phyloP scores from a whole-genome alignment of 495 filamentous ascomycete genomes.

The Penicillium bialowiezense region DNA sequence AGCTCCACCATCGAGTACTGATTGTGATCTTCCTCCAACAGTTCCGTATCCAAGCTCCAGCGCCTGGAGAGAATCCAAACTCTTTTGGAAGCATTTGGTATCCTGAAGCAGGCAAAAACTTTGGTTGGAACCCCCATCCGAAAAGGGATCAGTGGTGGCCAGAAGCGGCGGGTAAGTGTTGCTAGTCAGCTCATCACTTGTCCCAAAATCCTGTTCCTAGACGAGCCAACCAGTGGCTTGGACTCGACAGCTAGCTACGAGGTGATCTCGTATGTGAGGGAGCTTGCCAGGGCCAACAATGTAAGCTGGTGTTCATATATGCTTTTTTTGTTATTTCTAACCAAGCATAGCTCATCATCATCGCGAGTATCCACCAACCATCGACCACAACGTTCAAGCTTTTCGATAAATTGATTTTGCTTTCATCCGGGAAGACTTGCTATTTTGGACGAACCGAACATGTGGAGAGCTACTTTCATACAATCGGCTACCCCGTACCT shows the following conservation, averaged over 20 bases:
- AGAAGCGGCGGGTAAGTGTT: conserved; percentile 75
- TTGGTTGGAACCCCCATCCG: conserved; percentile 75
- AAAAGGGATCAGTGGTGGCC: conserved; percentile 77
- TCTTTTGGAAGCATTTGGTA: conserved; percentile 59
- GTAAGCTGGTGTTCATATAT: conserved; percentile 33
- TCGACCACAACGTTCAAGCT: conserved; percentile 72
- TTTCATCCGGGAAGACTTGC: conserved; percentile 64
- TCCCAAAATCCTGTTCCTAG: conserved; percentile 75
- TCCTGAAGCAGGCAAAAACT: conserved; percentile 60
- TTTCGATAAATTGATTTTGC: conserved; percentile 74
- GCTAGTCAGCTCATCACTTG: conserved; percentile 75
- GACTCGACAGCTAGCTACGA: conserved; percentile 69
- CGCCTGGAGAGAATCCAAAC: conserved; percentile 52
- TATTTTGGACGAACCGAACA: conserved; percentile 61
- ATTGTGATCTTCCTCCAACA: conserved; percentile 8
- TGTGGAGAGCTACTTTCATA: conserved; percentile 56
- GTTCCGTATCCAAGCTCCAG: conserved; percentile 43
- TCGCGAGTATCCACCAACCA: conserved; percentile 80
- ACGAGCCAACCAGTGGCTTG: conserved; percentile 78
- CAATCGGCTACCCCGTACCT: conserved; percentile 58
- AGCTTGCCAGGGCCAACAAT: conserved; percentile 63
- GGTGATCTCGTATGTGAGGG: conserved; percentile 61
- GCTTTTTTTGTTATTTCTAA: not conserved
- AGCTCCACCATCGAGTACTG: not conserved
- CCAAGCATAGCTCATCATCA: conserved; percentile 56